Evolutionary conservation across 192 early-diverging fungal genomes (phyloP).

Genomic region (Entomortierella lignicola): DNA sequence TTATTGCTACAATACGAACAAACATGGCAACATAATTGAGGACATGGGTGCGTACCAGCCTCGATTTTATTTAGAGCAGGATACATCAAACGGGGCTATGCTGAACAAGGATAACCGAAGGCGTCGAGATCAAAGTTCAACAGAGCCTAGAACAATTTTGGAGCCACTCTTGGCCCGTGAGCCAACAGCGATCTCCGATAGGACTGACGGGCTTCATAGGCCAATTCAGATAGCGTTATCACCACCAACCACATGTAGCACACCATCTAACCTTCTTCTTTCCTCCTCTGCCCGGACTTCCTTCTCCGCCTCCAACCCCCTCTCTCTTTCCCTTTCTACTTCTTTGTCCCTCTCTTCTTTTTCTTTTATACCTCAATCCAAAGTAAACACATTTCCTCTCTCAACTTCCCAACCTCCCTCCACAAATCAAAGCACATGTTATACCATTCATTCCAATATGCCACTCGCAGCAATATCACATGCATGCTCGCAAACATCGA

Average conservation of each 20-base stretch:
- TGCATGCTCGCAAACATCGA: background rate
- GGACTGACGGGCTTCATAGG: background rate
- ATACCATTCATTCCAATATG: background rate
- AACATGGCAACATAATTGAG: background rate
- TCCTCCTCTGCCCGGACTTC: no score
- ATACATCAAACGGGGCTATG: background rate
- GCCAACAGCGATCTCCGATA: slow-evolving; percentile 6
- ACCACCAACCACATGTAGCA: background rate
- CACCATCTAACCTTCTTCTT: background rate
- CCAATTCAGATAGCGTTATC: background rate
- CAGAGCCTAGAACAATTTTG: slow-evolving; percentile 5
- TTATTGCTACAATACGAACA: background rate
- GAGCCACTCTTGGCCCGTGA: slow-evolving; percentile 15
- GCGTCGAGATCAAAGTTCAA: background rate
- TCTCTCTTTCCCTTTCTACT: background rate
- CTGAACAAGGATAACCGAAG: slow-evolving; percentile 18
- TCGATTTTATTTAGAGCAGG: background rate
- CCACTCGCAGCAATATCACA: slow-evolving; percentile 8
- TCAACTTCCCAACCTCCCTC: background rate
- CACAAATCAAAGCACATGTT: slow-evolving; percentile 6
- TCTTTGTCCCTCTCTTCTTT: background rate
- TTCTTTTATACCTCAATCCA: background rate
- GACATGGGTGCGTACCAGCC: background rate
- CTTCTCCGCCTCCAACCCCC: background rate
- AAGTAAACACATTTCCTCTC: background rate